Percentiles rank a stretch among this genome's conserved stretches.
phyloP scores from a whole-genome alignment of 1,284 basidiomycete species.

The Tilletia indica region DNA sequence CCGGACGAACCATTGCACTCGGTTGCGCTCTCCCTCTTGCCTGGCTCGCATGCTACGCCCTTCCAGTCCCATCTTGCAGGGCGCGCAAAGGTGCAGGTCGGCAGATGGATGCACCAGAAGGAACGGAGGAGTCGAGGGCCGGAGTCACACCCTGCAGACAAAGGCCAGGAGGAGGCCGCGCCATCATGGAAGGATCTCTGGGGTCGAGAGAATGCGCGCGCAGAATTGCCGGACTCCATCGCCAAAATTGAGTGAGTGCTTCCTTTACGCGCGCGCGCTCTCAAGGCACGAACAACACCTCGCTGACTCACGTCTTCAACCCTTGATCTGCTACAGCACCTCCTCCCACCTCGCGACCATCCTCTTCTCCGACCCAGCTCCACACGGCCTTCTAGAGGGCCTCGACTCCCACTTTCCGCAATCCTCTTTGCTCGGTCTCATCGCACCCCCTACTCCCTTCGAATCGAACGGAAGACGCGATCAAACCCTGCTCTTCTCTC shows the following conservation, averaged over 20 bases:
- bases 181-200: slow-evolving; percentile 41
- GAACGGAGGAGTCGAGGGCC: slow-evolving; percentile 37
- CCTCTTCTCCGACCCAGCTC: slow-evolving; percentile 66
- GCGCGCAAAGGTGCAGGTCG: slow-evolving; percentile 37
- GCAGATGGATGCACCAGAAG: slow-evolving; percentile 42
- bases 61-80: slow-evolving; percentile 44
- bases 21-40: slow-evolving; percentile 37
- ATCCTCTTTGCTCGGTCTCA: slow-evolving; percentile 67
- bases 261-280: not conserved
- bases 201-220: slow-evolving; percentile 44
- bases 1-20: slow-evolving; percentile 31
- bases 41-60: slow-evolving; percentile 31
- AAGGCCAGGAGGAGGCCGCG: slow-evolving; percentile 11
- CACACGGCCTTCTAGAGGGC: slow-evolving; percentile 65
- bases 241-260: slow-evolving; percentile 13
- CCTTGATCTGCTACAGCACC: slow-evolving; percentile 17
- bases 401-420: slow-evolving; percentile 60
- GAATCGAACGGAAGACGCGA: slow-evolving; percentile 68
- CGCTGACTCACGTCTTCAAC: not conserved
- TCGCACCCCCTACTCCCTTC: slow-evolving; percentile 79
- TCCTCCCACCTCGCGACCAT: slow-evolving; percentile 59
- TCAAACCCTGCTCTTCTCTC: slow-evolving; percentile 67
- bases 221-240: slow-evolving; percentile 33
- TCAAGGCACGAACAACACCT: not conserved
- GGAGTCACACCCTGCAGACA: slow-evolving; percentile 24